Evolutionary conservation across 208 protist species (phyloP), one percentile per base, ranked within the genome.

Genomic region (Blechomonas ayalai): DNA sequence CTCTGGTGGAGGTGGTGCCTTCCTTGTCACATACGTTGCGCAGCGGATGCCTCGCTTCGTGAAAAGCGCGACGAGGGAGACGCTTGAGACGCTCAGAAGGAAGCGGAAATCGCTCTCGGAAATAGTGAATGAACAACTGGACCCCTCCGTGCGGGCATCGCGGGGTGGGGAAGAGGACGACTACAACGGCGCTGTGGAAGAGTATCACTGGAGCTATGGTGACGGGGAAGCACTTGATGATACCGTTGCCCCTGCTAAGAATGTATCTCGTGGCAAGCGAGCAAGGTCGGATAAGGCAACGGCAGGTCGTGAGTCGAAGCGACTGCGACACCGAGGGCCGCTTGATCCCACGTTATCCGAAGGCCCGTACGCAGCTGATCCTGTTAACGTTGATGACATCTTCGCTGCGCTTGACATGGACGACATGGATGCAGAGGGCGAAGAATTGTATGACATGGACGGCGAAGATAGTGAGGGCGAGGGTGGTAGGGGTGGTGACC

Each of bases 381-480:
- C 80, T 0, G 61, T 81, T 3, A 59, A 58, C 37, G 72, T 85
- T 1, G 77, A 87, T 31, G 77, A 83, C 39, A 59, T 92, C 32
- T 92, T 92, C 36, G 74, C 75, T 8, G 64, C 60, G 4, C 63
- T 92, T 5, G 78, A 92, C 43, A 82, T 84, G 75, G 65, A 55
- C 9, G 73, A 88, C 18, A 63, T 84, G 33, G 79, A 89, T n/a
- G 73, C 47, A 0, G 73, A 86, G 23, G 70, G 59, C 0, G 66
- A 81, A 20, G 79, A 57, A 28, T 18, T 47, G 0, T 24, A 56
- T 4, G 25, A 16, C 39, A 1, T 41, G 16, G 51, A 40, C 6
- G 48, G 73, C 27, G 29, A 71, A 2, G 48, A 53, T 36, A 49
- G 49, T 37, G 59, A 46, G 0, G 36, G 50, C 4, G 50, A 40